Base-by-base conservation (phyloP, 257 asterid species). In the Nicotiana paniculata region DNA sequence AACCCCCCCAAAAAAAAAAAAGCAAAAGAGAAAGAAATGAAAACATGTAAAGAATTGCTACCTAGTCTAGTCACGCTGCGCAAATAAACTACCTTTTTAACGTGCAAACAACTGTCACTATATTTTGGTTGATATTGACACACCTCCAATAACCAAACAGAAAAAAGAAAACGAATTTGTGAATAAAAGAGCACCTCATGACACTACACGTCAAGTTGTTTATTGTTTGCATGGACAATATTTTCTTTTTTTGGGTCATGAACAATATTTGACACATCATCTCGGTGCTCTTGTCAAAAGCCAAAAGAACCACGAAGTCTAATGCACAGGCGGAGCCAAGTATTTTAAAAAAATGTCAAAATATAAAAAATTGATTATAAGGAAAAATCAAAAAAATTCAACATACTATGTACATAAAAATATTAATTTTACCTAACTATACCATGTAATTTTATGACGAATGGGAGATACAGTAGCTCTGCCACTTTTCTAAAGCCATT, bases 341-440 rank as follows among this genome's bases (percentile, higher is more conserved):
- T 43, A 9, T 43, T 43, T 43, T 43, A 9, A 43, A 2, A 0
- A 0, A 43, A 0, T 43, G 0, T 9, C 12, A 9, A 43, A 43
- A 43, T 8, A 43, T 8, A 43, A 43, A 43, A 35, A 43, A 8
- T 8, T 43, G 0, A 43, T 43, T 0, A 9, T 9, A 43, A 0
- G 0, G 0, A 43, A 8, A 8, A 9, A 0, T 2, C 1, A 43
- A 43, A 2, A 43, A 1, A 9, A 43, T 43, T 43, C 1, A 43
- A 8, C 1, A 43, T 43, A 43, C 2, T 2, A 43, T 9, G 2
- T 2, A 43, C 3, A 43, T 43, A 9, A 8, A 43, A 8, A 43
- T 2, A 8, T 8, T 8, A 43, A 8, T 43, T 43, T 43, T 43
- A 43, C 0, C 2, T 43, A 43, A 43, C 0, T 43, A 43, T 9